These are phyloP conservation scores for Penicillium freii DNA, from an alignment of 2,329 filamentous ascomycete genomes.

Conservation along the genomic window DNA sequence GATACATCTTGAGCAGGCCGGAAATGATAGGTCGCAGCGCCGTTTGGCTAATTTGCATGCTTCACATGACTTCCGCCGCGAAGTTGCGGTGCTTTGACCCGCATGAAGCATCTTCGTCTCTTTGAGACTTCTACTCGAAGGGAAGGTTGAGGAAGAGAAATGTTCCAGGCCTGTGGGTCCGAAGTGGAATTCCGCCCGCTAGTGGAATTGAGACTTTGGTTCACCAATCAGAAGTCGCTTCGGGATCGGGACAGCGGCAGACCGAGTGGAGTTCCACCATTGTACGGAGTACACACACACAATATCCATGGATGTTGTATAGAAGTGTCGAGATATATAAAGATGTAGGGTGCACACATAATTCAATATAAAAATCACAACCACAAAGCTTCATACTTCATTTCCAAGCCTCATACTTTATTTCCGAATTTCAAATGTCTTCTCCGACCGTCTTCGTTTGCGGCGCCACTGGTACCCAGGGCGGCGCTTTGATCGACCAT, in stretches of 20 bases:
- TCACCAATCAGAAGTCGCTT: not conserved
- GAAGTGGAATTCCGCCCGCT: not conserved
- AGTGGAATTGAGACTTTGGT: not conserved
- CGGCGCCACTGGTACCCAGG: constrained; percentile 34
- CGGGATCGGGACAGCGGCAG: not conserved
- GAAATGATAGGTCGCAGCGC: constrained; percentile 54
- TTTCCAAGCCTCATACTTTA: not conserved
- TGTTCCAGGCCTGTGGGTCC: not conserved
- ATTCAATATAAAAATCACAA: not conserved
- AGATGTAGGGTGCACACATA: not conserved
- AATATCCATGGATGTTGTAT: too few species aligned
- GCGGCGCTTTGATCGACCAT: constrained; percentile 29
- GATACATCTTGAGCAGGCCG: constrained; percentile 54
- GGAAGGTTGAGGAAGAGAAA: not conserved
- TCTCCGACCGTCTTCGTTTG: constrained; percentile 27
- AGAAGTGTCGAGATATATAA: not conserved
- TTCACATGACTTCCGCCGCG: constrained; percentile 55
- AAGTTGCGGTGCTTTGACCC: constrained; percentile 34
- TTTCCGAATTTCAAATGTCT: constrained; percentile 11
- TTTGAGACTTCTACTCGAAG: not conserved
- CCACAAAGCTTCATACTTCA: not conserved
- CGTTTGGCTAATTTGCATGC: constrained; percentile 59
- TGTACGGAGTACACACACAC: not conserved
- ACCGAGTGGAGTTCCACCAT: not conserved
- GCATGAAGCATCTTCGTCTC: not conserved